Evolutionary conservation across 2,329 filamentous ascomycete genomes (phyloP), one percentile per base, ranked within the genome.

Genomic region (Colletotrichum lupini): DNA sequence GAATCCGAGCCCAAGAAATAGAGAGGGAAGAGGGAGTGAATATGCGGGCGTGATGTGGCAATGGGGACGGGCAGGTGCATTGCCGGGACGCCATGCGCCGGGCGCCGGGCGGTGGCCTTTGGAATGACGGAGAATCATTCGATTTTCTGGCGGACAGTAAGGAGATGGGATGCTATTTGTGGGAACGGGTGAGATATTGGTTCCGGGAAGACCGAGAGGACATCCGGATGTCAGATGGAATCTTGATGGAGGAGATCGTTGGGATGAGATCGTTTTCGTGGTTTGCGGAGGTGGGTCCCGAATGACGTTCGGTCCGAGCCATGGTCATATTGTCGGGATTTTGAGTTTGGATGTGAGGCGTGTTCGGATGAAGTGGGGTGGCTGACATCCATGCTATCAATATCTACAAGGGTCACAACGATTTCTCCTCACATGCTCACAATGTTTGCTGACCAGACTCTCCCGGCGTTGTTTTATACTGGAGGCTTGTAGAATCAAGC

Each of bases 31-130:
- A 24, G 4, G 28, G 2, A 22, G 32, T 16, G 6, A 1, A 16
- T 4, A 56, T 35, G 61, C 30, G 49, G 32, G 61, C 53, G 28
- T 35, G 60, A 63, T 63, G 46, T 65, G 62, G 62, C 49, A 22
- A 55, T 5, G 30, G 22, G 35, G 14, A 55, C 49, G 61, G 62
- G 16, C 22, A 28, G 9, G 3, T 65, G 62, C 52, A 65, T 65
- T 55, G 49, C 62, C 32, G 52, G 9, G n/a, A 30, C 8, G 61
- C 22, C 59, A 11, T 19, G 59, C 5, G 2, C 37, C 5, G 14
- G 28, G 49, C 8, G 61, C 22, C 59, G 26, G 59, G 59, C 5
- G 32, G 3, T 35, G 35, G 60, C 26, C 8, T 19, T 37, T 42
- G n/a, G 6, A 1, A 19, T 5, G 42, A n/a, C 22, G 19, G 46